Base-by-base conservation (phyloP, 2,329 filamentous ascomycete species). In the Ophiosphaerella korrae region DNA sequence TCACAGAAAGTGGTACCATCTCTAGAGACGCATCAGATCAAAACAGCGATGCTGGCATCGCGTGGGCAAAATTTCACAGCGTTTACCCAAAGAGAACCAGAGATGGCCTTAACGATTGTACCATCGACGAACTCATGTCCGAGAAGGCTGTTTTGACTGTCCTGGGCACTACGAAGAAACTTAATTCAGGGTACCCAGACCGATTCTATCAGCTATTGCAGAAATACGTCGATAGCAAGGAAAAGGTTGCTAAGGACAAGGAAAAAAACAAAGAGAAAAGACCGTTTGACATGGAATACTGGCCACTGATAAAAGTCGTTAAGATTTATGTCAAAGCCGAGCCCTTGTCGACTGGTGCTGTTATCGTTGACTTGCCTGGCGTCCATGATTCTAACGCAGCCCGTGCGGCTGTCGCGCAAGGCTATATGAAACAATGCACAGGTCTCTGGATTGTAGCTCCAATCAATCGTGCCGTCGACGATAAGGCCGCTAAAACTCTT, bases 381-480 rank as follows among this genome's bases (percentile, higher is more conserved):
- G 75, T 83, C 1, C 78, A 83, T 12, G 84, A 87, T 59, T 79
- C 79, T 1, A 87, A 87, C 61, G 78, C 81, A 3, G 84, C 84
- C 32, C 77, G 84, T 42, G 78, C 80, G 34, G 79, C 82, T 2
- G 79, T 87, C 21, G 83, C 84, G 1, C 76, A 78, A 37, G 75
- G 75, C 0, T 88, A 88, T 57, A 80, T 86, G 70, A 82, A 86
- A 61, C 76, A 82, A 53, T 87, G 84, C 55, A 81, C 80, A 2
- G 78, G 80, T 2, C 64, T 87, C 0, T 87, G 82, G 82, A 82
- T 87, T 43, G 80, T 86, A n/a, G 82, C 84, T 1, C 82, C 83
- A 0, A 87, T 88, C 49, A 82, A 75, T 33, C 74, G 84, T 11
- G 82, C 82, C 1, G 82, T 87, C 1, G 81, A 86, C 53, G 81